A percentile compares a stretch with the other conserved stretches of the same genome.
Evolutionary conservation across 768 basidiomycete genomes (phyloP).

Genomic region (Coprinopsis marcescibilis): DNA sequence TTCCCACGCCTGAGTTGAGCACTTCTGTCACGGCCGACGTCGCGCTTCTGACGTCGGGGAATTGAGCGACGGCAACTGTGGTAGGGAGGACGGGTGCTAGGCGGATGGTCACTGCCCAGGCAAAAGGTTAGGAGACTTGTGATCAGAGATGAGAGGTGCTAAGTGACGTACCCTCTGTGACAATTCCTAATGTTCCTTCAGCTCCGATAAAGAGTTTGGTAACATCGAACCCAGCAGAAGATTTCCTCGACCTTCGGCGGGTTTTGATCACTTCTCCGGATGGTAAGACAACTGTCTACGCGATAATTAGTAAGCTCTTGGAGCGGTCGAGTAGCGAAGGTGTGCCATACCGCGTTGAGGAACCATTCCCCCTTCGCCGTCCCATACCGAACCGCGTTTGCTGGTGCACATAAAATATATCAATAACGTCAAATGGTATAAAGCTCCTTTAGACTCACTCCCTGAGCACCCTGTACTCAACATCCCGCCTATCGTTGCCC

Average conservation of each 20-base stretch:
- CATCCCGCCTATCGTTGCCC: slow-evolving; percentile 85
- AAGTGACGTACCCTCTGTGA: slow-evolving; percentile 63
- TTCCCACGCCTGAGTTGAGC: slow-evolving; percentile 63
- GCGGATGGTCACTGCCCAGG: slow-evolving; percentile 60
- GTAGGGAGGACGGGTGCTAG: slow-evolving; percentile 80
- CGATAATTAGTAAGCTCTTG: slow-evolving; percentile 1
- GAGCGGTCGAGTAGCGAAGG: not conserved
- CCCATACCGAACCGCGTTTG: slow-evolving; percentile 81
- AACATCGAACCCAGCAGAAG: slow-evolving; percentile 80
- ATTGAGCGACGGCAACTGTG: slow-evolving; percentile 76
- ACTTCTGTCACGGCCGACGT: slow-evolving; percentile 72
- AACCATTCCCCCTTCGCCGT: slow-evolving; percentile 92
- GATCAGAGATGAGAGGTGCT: not conserved
- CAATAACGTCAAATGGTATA: not conserved
- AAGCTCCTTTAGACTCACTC: slow-evolving; percentile 36
- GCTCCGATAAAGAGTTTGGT: slow-evolving; percentile 88
- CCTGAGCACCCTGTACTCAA: slow-evolving; percentile 83
- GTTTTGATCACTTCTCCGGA: slow-evolving; percentile 91
- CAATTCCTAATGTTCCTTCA: slow-evolving; percentile 74
- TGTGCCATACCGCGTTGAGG: slow-evolving; percentile 56
- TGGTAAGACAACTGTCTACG: slow-evolving; percentile 82
- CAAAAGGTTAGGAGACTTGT: not conserved
- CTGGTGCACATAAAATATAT: slow-evolving; percentile 23
- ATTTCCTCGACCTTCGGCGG: slow-evolving; percentile 70
- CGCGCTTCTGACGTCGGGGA: slow-evolving; percentile 69